Conservation (phyloP, 1,139 yeast genomes). For the Candida frijolesensis region DNA sequence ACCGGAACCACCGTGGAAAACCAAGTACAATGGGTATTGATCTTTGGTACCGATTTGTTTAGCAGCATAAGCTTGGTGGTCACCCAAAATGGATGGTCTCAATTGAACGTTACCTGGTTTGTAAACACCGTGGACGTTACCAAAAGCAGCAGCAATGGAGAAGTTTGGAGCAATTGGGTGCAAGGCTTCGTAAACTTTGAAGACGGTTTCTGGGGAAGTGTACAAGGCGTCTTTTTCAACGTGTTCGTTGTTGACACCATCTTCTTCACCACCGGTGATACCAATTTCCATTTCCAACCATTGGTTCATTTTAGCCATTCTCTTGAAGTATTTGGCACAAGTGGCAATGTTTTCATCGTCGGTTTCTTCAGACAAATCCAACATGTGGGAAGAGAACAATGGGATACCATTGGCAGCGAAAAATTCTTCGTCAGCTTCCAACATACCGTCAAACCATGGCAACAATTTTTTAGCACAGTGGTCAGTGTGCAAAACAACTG, state of each 20-base stretch:
- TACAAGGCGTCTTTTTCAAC: slow-evolving; percentile 85
- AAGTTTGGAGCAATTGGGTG: slow-evolving; percentile 94
- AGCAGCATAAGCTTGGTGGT: slow-evolving; percentile 87
- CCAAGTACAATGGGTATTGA: slow-evolving; percentile 87
- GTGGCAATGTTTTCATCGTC: slow-evolving; percentile 95
- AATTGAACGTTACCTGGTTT: slow-evolving; percentile 98
- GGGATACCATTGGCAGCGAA: slow-evolving; percentile 88
- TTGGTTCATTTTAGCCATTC: slow-evolving; percentile 93
- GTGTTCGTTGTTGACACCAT: slow-evolving; percentile 98
- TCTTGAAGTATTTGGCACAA: slow-evolving; percentile 92
- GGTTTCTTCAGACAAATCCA: slow-evolving; percentile 94
- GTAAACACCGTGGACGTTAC: slow-evolving; percentile 99
- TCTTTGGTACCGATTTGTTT: slow-evolving; percentile 57
- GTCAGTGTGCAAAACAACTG: slow-evolving; percentile 96
- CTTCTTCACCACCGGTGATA: slow-evolving; percentile 99
- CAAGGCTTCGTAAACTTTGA: slow-evolving; percentile 85
- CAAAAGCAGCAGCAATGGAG: slow-evolving; percentile 99
- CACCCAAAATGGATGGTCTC: slow-evolving; percentile 91
- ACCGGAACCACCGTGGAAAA: slow-evolving; percentile 99
- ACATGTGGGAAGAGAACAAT: slow-evolving; percentile 97
- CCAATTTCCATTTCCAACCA: slow-evolving; percentile 99
- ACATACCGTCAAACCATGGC: slow-evolving; percentile 99
- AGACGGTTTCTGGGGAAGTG: slow-evolving; percentile 96
- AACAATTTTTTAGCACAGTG: slow-evolving; percentile 98
- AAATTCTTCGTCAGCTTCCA: slow-evolving; percentile 93